Percentiles rank a stretch among this genome's conserved stretches.
phyloP scores from a whole-genome alignment of 768 basidiomycete species.

The Termitomyces sp. region DNA sequence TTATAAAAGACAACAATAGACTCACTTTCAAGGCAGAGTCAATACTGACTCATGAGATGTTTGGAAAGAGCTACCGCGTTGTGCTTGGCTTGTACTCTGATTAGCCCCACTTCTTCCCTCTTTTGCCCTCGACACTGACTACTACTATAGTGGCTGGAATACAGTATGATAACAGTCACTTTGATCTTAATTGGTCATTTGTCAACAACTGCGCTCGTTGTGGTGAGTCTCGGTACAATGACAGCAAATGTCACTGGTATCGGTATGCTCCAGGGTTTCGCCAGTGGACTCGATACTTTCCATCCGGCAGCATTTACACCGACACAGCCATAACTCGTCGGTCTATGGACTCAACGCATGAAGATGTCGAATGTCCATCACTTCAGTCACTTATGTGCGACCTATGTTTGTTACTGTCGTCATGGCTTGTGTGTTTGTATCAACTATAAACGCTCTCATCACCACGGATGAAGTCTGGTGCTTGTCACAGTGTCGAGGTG shows the following conservation, averaged over 20 bases:
- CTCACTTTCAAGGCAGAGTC: neutral
- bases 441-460: neutral
- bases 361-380: conserved; percentile 20
- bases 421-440: neutral
- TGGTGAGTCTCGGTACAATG: conserved; percentile 49
- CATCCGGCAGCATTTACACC: conserved; percentile 78
- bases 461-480: neutral
- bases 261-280: conserved; percentile 52
- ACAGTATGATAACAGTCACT: conserved; percentile 60
- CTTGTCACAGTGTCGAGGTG: conserved; percentile 1
- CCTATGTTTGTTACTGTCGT: conserved; percentile 2
- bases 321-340: conserved; percentile 27
- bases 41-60: conserved; percentile 1
- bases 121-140: neutral
- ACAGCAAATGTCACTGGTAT: conserved; percentile 34
- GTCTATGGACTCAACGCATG: conserved; percentile 73
- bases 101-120: neutral
- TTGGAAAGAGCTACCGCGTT: conserved; percentile 15
- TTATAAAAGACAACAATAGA: neutral
- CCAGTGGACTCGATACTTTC: conserved; percentile 67
- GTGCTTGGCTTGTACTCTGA: conserved; percentile 12
- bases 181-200: conserved; percentile 75
- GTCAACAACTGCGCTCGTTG: conserved; percentile 69
- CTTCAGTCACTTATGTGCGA: neutral
- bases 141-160: conserved; percentile 49